Evolutionary conservation across 2,329 filamentous ascomycete species (phyloP).

Genomic region (Aspergillus sp.): DNA sequence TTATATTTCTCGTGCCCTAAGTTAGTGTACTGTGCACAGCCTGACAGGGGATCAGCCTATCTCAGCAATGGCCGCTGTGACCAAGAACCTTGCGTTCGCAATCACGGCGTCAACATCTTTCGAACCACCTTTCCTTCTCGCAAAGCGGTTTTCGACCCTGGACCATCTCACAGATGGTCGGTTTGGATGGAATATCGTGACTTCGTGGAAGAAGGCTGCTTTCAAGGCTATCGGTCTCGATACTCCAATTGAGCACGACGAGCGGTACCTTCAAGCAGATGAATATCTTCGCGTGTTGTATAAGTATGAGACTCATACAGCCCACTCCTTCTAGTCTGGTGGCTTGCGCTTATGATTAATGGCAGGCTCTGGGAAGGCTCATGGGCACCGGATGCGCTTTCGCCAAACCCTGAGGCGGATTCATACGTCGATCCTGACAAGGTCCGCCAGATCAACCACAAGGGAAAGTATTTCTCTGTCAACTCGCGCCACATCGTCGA

Average conservation of each 20-base stretch:
- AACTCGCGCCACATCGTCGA: conserved; percentile 52
- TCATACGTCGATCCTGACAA: conserved; percentile 59
- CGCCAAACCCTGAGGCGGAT: conserved; percentile 54
- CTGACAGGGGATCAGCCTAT: conserved; percentile 50
- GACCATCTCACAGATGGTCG: conserved; percentile 63
- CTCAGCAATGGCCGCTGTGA: conserved; percentile 66
- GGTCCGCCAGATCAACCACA: conserved; percentile 61
- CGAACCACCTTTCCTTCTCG: conserved; percentile 62
- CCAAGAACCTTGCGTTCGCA: conserved; percentile 62
- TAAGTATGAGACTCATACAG: conserved; percentile 48
- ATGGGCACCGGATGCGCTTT: conserved; percentile 59
- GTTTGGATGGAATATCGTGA: conserved; percentile 68
- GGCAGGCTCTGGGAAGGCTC: conserved; percentile 55
- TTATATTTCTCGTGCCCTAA: conserved; percentile 6
- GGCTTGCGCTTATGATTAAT: neutral
- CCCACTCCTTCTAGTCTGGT: neutral
- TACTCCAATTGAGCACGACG: conserved; percentile 59
- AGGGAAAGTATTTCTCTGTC: conserved; percentile 55
- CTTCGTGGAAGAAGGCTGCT: conserved; percentile 61
- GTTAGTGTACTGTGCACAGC: no score
- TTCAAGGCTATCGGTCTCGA: conserved; percentile 64
- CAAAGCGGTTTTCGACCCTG: conserved; percentile 62
- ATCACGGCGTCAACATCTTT: conserved; percentile 65
- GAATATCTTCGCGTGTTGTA: conserved; percentile 64
- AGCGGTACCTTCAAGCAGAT: conserved; percentile 61